Evolutionary conservation across 2,329 filamentous ascomycete species (phyloP).

Genomic region (Ambrosiella beaveri): DNA sequence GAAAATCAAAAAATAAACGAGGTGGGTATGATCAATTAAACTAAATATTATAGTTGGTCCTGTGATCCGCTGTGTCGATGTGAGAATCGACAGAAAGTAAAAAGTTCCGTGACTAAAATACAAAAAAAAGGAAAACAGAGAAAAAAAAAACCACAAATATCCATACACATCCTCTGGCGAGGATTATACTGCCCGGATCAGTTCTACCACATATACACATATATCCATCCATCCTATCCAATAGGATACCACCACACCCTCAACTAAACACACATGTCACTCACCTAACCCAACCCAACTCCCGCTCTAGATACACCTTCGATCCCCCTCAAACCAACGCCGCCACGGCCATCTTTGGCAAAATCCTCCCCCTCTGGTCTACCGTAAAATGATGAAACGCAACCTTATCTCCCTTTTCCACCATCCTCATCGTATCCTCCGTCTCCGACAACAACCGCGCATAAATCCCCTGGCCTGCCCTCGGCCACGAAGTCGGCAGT

Average conservation of each 20-base stretch:
- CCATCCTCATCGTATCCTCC: constrained; percentile 22
- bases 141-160: not conserved
- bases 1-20: too few species aligned
- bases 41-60: too few species aligned
- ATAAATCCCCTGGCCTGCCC: constrained; percentile 25
- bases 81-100: too few species aligned
- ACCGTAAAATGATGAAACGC: constrained; percentile 29
- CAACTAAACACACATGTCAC: too few species aligned
- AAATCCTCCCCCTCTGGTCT: constrained; percentile 15
- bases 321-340: constrained; percentile 5
- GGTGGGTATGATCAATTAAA: too few species aligned
- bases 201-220: not conserved
- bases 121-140: too few species aligned
- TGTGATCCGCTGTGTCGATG: too few species aligned
- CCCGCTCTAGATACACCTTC: not conserved
- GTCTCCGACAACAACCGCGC: constrained; percentile 22
- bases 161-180: not conserved
- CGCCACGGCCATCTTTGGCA: constrained; percentile 13
- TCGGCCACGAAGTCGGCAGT: constrained; percentile 25
- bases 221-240: not conserved
- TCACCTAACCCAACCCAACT: not conserved
- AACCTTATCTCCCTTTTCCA: constrained; percentile 26
- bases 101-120: too few species aligned
- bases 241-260: not conserved
- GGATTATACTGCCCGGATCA: not conserved